Base-by-base conservation (phyloP, 768 basidiomycete genomes). In the Gymnopilus junonius region DNA sequence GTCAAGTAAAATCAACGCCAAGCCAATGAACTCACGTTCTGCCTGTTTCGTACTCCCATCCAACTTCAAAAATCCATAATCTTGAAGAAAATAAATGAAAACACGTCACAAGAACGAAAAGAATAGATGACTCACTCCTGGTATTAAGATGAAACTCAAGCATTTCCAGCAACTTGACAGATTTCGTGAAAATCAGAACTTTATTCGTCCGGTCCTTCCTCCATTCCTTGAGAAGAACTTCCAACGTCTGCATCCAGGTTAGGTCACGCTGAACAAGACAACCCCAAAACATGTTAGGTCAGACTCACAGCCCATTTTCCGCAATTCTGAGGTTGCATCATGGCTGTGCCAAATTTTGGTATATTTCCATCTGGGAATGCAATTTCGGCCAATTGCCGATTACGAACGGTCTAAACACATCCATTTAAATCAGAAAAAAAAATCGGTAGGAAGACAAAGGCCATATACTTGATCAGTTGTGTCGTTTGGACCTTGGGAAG, bases 141-240 rank as follows among this genome's bases (percentile, higher is more conserved):
- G 76, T 77, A n/a, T 79, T 79, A 12, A 95, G 82, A 73, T 93
- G 91, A 68, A 86, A 90, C 35, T 91, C 86, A 27, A 97, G 76
- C 88, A 95, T 94, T 17, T 92, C 90, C 12, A 98, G 80, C 25
- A 98, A 77, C 73, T 95, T 94, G 59, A 96, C 93, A 1, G 93
- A 92, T 73, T 95, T 95, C 2, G 95, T 95, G 76, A 98, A 98
- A 61, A 98, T 88, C 43, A 98, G 80, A 40, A 97, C 94, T 77
- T 97, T 98, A 76, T 93, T 95, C 0, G 83, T 80, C 7, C 69
- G 69, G 50, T 88, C 87, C 67, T 84, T 85, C 69, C 84, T 83
- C 85, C 89, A 89, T 46, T 88, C 83, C 50, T 82, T 83, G 21
- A 98, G 78, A 2, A 92, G 77, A 7, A 80, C 78, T 61, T 88